Evolutionary conservation across 192 early-diverging fungal genomes (phyloP).

Genomic region (Coemansia aciculifera): DNA sequence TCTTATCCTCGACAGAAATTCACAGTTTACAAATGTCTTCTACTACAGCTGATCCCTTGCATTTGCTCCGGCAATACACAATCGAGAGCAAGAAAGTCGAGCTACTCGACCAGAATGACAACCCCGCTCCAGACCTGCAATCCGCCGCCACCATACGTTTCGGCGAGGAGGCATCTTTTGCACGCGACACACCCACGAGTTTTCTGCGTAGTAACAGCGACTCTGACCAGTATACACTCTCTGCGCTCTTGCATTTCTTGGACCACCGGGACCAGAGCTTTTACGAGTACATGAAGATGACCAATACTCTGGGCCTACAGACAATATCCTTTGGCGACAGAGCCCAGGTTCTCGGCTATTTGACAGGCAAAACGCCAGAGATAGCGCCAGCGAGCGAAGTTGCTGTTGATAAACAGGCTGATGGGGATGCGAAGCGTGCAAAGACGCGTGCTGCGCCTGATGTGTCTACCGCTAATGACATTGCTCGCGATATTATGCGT

Average conservation of each 20-base stretch:
- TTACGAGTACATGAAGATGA: conserved; percentile 70
- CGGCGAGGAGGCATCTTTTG: conserved; percentile 57
- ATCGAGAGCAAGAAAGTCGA: conserved; percentile 58
- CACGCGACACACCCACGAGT: conserved; percentile 60
- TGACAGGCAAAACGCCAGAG: conserved; percentile 62
- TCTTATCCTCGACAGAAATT: not conserved
- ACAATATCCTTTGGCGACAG: conserved; percentile 77
- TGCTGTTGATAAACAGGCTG: not conserved
- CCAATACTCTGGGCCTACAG: conserved; percentile 59
- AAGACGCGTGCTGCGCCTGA: not conserved
- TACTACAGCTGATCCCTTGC: conserved; percentile 49
- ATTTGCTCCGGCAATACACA: conserved; percentile 64
- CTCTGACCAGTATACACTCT: conserved; percentile 67
- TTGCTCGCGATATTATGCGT: conserved; percentile 30
- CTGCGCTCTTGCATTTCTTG: conserved; percentile 72
- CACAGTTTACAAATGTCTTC: not conserved
- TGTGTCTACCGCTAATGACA: conserved; percentile 12
- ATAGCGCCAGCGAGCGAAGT: conserved; percentile 1
- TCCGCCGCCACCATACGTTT: conserved; percentile 60
- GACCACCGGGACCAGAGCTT: conserved; percentile 65
- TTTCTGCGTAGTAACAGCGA: conserved; percentile 59
- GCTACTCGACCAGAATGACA: conserved; percentile 50
- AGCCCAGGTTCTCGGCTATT: conserved; percentile 66
- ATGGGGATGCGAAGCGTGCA: conserved; percentile 18
- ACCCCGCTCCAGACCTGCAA: conserved; percentile 40